Base-by-base conservation (phyloP, 306 rosid genomes). In the Cyclanthera cordifolia region DNA sequence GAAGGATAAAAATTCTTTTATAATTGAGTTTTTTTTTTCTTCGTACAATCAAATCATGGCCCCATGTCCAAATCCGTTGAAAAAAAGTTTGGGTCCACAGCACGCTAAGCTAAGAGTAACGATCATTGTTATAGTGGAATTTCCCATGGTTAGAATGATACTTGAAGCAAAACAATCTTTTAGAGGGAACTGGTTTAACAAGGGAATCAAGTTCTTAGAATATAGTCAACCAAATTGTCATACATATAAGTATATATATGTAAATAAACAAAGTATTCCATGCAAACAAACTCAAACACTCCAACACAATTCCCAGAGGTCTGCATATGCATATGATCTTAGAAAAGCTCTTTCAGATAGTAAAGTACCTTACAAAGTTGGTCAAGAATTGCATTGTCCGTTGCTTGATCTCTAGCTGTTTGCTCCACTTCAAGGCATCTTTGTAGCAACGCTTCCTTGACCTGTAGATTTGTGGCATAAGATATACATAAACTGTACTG, bases 391-490 rank as follows among this genome's bases (percentile, higher is more conserved):
- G 89, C 93, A 72, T 87, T 92, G 81, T 92, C 98, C 25, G 96
- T 82, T 55, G 95, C 98, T 79, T 92, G 96, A 66, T 92, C 98
- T 84, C 65, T 85, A 65, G 98, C 98, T 60, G 89, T 77, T 86
- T 85, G 93, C 76, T 89, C 98, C 74, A 83, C 73, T 82, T 89
- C 98, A 59, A 5, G 78, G 78, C 77, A 92, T 79, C 77, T 87
- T 77, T 89, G 82, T 54, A 87, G 80, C 70, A 92, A 74, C 20
- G 75, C 67, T 75, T 87, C 90, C 82, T 84, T 87, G 74, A 86
- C 98, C 98, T 92, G 79, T 49, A 53, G 51, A 80, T 77, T 72
- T 16, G 56, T 50, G 46, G 72, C 15, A 73, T 32, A 75, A 75
- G 71, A 46, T 45, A 70, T 28, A 14, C 8, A 55, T 27, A 55